Evolutionary conservation across 768 basidiomycete species (phyloP), one percentile per base, ranked within the genome.

Genomic region (Boletellus emodensis): DNA sequence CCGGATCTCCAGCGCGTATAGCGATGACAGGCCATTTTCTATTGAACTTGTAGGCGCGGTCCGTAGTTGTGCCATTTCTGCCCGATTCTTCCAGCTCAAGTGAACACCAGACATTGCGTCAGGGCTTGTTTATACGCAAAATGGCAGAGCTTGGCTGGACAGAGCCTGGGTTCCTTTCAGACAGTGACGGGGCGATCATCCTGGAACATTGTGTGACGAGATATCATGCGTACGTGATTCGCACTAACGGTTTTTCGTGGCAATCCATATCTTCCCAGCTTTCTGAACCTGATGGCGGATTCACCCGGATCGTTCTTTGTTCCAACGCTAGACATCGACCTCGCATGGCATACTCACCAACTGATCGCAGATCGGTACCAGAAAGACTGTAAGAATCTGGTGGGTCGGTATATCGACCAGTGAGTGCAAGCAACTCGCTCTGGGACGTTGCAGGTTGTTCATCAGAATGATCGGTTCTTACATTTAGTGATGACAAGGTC

Each of bases 311-410:
- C 71, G 0, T 75, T 79, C 60, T 72, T 76, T 30, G 79, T 82
- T 2, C 80, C 82, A 4, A 85, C 83, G 0, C 66, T 87, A 12
- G 84, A 87, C 51, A 84, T 87, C 40, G 85, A 87, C 54, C 73
- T 88, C 35, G 80, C 75, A 1, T 86, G 85, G 84, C 85, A 88
- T 54, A 83, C 84, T 0, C 84, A 87, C 53, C 84, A 85, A 54
- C 71, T 86, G 2, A 67, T 72, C 55, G 71, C 71, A 0, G 40
- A 44, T 1, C 61, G 61, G 33, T 86, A 86, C 60, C 61, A 67
- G 5, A 47, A 34, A 0, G 73, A 81, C 46, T 76, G 77, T 42
- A 59, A 61, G 45, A 53, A 22, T 0, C 64, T 69, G 46, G 58
- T 79, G 11, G 70, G 72, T 2, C 70, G 77, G 13, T 80, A 75